Percentiles rank a stretch among this genome's conserved stretches.
Evolutionary conservation across 257 asterid species (phyloP).

Genomic region (Nicotiana benthamiana): DNA sequence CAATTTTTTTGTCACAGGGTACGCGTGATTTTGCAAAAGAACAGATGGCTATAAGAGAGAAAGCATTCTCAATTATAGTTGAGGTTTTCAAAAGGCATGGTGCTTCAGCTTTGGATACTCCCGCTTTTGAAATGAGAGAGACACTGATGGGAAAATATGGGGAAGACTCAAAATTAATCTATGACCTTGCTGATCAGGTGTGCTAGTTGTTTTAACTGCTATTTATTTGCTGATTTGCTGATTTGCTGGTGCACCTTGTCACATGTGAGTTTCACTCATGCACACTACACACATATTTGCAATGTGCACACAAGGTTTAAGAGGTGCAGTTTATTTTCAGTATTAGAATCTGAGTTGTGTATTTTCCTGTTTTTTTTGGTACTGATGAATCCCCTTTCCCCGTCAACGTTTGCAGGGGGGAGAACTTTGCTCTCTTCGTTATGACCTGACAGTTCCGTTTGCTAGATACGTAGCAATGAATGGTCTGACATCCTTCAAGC

Average conservation of each 20-base stretch:
- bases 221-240: background rate
- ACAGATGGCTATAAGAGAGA: constrained; percentile 86
- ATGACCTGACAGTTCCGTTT: constrained; percentile 92
- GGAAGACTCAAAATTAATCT: constrained; percentile 91
- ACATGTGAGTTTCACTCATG: background rate
- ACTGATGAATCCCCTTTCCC: background rate
- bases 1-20: constrained; percentile 38
- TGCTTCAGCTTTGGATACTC: constrained; percentile 84
- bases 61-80: constrained; percentile 55
- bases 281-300: background rate
- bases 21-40: constrained; percentile 92
- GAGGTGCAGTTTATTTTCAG: background rate
- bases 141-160: constrained; percentile 97
- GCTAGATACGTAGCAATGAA: constrained; percentile 91
- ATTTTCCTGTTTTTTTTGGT: background rate
- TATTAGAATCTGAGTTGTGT: background rate
- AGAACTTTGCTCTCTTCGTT: constrained; percentile 92
- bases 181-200: constrained; percentile 98
- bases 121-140: constrained; percentile 88
- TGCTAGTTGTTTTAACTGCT: constrained; percentile 7
- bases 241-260: background rate
- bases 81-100: constrained; percentile 92
- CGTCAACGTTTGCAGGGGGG: constrained; percentile 67
- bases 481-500: constrained; percentile 78
- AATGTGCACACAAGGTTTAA: background rate